phyloP scores from a whole-genome alignment of 768 basidiomycete genomes.

The Panaeolus papilionaceus region DNA sequence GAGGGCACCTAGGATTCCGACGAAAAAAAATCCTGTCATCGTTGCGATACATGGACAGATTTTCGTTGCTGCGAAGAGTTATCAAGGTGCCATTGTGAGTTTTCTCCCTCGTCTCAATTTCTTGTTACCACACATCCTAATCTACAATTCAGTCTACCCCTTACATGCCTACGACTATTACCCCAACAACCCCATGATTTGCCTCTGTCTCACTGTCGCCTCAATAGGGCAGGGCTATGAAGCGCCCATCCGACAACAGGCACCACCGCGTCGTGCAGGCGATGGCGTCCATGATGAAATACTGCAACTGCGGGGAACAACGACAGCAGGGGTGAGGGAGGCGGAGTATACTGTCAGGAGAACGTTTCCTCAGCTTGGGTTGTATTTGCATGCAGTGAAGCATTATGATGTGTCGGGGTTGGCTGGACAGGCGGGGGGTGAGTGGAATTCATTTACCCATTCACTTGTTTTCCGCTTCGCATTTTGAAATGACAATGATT shows the following conservation, averaged over 20 bases:
- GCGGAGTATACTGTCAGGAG: slow-evolving; percentile 86
- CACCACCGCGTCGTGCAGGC: no score
- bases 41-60: slow-evolving; percentile 83
- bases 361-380: slow-evolving; percentile 89
- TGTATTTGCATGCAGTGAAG: slow-evolving; percentile 80
- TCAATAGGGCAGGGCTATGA: no score
- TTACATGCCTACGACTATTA: slow-evolving; percentile 73
- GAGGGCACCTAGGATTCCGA: slow-evolving; percentile 60
- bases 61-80: slow-evolving; percentile 80
- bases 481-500: no score
- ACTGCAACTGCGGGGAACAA: slow-evolving; percentile 66
- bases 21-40: slow-evolving; percentile 27
- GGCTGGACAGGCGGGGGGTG: slow-evolving; percentile 57
- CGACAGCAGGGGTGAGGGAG: slow-evolving; percentile 58
- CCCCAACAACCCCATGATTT: slow-evolving; percentile 67
- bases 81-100: no score
- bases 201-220: no score
- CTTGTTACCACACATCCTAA: no score
- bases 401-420: slow-evolving; percentile 84
- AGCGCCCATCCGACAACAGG: no score
- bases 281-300: slow-evolving; percentile 69
- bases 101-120: no score
- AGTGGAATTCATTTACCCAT: no score
- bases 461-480: no score
- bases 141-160: slow-evolving; percentile 95